Percentiles rank a stretch among this genome's conserved stretches.
Conservation (phyloP, 2,329 filamentous ascomycete genomes). For the Aspergillus calidoustus region DNA sequence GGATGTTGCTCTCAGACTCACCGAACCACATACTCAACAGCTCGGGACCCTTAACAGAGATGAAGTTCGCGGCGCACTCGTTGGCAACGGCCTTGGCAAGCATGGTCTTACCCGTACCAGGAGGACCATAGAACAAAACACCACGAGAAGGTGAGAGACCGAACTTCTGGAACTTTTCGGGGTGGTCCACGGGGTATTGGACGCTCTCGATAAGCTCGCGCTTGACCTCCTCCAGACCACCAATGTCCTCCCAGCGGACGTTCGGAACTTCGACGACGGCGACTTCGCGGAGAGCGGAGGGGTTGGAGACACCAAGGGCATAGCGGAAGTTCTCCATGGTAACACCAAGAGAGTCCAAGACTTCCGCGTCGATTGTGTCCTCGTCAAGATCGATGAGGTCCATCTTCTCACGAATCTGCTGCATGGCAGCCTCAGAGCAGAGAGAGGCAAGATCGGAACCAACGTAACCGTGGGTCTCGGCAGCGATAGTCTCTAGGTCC, state of each 20-base stretch:
- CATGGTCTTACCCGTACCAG: slow-evolving; percentile 99
- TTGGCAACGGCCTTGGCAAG: slow-evolving; percentile 99
- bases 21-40: slow-evolving; percentile 99
- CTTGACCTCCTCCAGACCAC: slow-evolving; percentile 98
- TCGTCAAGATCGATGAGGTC: slow-evolving; percentile 98
- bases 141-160: slow-evolving; percentile 96
- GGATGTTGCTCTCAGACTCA: slow-evolving; percentile 99
- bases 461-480: slow-evolving; percentile 98
- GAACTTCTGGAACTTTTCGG: slow-evolving; percentile 99
- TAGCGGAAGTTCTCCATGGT: slow-evolving; percentile 99
- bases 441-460: slow-evolving; percentile 98
- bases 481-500: slow-evolving; percentile 92
- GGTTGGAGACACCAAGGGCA: slow-evolving; percentile 96
- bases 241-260: slow-evolving; percentile 99
- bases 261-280: slow-evolving; percentile 99
- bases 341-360: slow-evolving; percentile 95
- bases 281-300: slow-evolving; percentile 96
- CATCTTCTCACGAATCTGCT: slow-evolving; percentile 99
- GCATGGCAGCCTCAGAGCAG: slow-evolving; percentile 99
- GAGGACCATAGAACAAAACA: slow-evolving; percentile 98
- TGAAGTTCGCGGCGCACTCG: slow-evolving; percentile 99
- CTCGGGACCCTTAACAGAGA: slow-evolving; percentile 98
- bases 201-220: slow-evolving; percentile 98
- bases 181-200: slow-evolving; percentile 98
- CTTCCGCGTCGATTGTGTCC: slow-evolving; percentile 98